Conservation (phyloP, 495 filamentous ascomycete genomes). For the Aspergillus egyptiacus region DNA sequence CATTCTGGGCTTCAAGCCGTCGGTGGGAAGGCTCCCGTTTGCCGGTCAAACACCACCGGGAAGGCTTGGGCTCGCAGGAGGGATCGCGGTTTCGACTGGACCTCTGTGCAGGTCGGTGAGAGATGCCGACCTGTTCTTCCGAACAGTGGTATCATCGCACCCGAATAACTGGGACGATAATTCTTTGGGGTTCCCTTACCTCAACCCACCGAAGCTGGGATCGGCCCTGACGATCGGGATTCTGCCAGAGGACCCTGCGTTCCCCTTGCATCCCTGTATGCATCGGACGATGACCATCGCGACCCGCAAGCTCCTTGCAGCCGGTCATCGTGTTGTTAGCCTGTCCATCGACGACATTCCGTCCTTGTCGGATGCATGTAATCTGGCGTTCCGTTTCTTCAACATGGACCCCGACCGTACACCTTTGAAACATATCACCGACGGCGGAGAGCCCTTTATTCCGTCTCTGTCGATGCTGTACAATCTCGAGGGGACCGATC, state of each 20-base stretch:
- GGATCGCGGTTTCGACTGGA: slow-evolving; percentile 28
- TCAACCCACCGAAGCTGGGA: background rate
- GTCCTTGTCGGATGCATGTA: slow-evolving; percentile 15
- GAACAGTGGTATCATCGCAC: slow-evolving; percentile 9
- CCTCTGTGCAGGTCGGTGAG: slow-evolving; percentile 35
- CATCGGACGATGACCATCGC: slow-evolving; percentile 40
- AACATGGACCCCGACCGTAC: slow-evolving; percentile 23
- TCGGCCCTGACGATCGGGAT: slow-evolving; percentile 44
- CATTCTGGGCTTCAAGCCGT: slow-evolving; percentile 57
- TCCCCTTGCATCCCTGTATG: slow-evolving; percentile 51
- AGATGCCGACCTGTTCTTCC: slow-evolving; percentile 27
- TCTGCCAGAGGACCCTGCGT: slow-evolving; percentile 44
- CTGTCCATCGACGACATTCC: slow-evolving; percentile 13
- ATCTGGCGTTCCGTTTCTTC: slow-evolving; percentile 26
- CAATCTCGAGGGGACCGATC: slow-evolving; percentile 7
- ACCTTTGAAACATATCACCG: slow-evolving; percentile 5
- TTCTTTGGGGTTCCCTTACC: slow-evolving; percentile 19
- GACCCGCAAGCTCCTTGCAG: slow-evolving; percentile 27
- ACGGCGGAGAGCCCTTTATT: slow-evolving; percentile 24
- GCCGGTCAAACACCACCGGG: slow-evolving; percentile 28
- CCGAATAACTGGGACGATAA: slow-evolving; percentile 18
- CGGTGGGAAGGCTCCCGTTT: slow-evolving; percentile 47
- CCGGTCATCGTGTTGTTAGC: slow-evolving; percentile 43
- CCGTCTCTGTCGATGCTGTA: slow-evolving; percentile 19
- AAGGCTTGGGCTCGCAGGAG: slow-evolving; percentile 38